These are phyloP conservation scores for Hortaea sp. DNA, from an alignment of 2,329 filamentous ascomycete genomes.

Conservation along the genomic window DNA sequence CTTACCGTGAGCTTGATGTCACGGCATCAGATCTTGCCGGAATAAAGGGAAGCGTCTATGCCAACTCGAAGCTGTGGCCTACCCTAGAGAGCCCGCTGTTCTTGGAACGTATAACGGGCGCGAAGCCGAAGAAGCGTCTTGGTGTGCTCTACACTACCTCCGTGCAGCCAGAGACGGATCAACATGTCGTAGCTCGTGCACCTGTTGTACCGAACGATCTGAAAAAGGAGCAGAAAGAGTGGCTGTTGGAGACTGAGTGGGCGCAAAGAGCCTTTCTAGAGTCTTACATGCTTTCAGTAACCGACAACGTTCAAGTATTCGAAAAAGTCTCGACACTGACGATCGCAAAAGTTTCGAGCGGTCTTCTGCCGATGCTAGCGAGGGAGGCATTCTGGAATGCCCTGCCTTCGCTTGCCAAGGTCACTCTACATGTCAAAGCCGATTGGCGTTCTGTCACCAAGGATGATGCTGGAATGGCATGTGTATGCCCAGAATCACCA, in stretches of 20 bases:
- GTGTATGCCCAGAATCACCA: constrained; percentile 41
- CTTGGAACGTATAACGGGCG: background rate
- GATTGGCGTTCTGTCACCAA: constrained; percentile 55
- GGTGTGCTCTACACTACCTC: constrained; percentile 27
- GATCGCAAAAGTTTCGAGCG: constrained; percentile 54
- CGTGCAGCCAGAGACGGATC: constrained; percentile 14
- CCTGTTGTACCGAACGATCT: constrained; percentile 46
- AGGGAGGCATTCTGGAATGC: constrained; percentile 52
- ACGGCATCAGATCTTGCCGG: constrained; percentile 10
- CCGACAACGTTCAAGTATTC: constrained; percentile 50
- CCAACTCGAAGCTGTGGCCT: constrained; percentile 12
- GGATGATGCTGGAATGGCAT: constrained; percentile 41
- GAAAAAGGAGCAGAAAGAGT: constrained; percentile 55
- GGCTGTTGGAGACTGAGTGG: constrained; percentile 59
- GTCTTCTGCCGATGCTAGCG: constrained; percentile 47
- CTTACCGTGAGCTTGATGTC: constrained; percentile 5
- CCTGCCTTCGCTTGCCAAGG: constrained; percentile 43
- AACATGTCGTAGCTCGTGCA: constrained; percentile 15
- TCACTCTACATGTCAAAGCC: constrained; percentile 53
- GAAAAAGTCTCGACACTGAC: constrained; percentile 47
- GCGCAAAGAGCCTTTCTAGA: constrained; percentile 58
- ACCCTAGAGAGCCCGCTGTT: constrained; percentile 7
- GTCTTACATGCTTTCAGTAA: constrained; percentile 55
- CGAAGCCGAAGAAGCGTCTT: constrained; percentile 1
- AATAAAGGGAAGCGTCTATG: constrained; percentile 10